phyloP scores from a whole-genome alignment of 192 early-diverging fungal species.

The Allomyces macrogynus region DNA sequence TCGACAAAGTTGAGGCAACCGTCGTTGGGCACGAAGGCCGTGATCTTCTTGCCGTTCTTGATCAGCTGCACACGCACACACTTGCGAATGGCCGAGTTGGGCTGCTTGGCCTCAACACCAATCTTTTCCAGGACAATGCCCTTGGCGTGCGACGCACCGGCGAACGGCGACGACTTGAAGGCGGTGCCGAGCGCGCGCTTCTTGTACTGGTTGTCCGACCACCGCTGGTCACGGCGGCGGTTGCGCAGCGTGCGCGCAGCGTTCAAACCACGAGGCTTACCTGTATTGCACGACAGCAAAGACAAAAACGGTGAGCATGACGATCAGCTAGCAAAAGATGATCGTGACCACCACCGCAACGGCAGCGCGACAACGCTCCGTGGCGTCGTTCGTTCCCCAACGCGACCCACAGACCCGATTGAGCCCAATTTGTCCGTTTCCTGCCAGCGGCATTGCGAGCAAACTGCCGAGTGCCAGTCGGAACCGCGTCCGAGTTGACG shows the following conservation, averaged over 20 bases:
- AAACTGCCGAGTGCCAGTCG: too few relatives aligned
- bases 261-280: conserved; percentile 96
- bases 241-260: conserved; percentile 95
- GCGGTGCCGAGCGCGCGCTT: conserved; percentile 94
- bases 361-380: too few relatives aligned
- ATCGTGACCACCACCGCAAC: too few relatives aligned
- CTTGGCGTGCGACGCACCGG: conserved; percentile 99
- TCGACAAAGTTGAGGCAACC: conserved; percentile 99
- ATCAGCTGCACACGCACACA: conserved; percentile 99
- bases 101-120: conserved; percentile 99
- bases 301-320: too few relatives aligned
- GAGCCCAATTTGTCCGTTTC: too few relatives aligned
- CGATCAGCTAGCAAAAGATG: too few relatives aligned
- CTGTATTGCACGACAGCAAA: conserved; percentile 17
- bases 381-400: too few relatives aligned
- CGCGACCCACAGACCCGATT: too few relatives aligned
- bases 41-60: conserved; percentile 99
- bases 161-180: conserved; percentile 95
- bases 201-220: conserved; percentile 99
- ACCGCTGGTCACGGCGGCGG: conserved; percentile 92
- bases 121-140: conserved; percentile 99
- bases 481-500: too few relatives aligned
- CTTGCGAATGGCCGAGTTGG: conserved; percentile 99
- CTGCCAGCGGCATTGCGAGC: too few relatives aligned
- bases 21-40: conserved; percentile 99